Evolutionary conservation across 2,329 filamentous ascomycete genomes (phyloP).

Genomic region (Incumbomyces lentus): DNA sequence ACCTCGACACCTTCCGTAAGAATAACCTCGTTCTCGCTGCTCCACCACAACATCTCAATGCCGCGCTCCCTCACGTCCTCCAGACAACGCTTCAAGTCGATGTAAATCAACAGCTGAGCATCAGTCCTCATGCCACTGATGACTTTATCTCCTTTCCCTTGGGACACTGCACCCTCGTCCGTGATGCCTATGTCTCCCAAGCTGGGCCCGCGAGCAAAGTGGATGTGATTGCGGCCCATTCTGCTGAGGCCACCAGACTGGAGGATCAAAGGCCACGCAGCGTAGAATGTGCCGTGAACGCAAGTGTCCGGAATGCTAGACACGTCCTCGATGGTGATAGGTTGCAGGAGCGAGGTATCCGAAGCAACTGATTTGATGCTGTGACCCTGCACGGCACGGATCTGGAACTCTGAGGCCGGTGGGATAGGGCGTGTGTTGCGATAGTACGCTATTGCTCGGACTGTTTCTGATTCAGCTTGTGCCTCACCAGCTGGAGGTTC

Average conservation of each 20-base stretch:
- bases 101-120: slow-evolving; percentile 66
- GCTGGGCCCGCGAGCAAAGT: slow-evolving; percentile 70
- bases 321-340: slow-evolving; percentile 48
- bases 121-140: slow-evolving; percentile 72
- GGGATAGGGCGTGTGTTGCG: slow-evolving; percentile 21
- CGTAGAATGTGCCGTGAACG: slow-evolving; percentile 82
- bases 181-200: slow-evolving; percentile 25
- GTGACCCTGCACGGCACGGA: slow-evolving; percentile 94
- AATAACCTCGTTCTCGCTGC: slow-evolving; percentile 68
- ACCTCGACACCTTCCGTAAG: slow-evolving; percentile 44
- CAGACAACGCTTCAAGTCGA: slow-evolving; percentile 61
- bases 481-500: slow-evolving; percentile 10
- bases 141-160: slow-evolving; percentile 32
- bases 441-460: slow-evolving; percentile 25
- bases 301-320: slow-evolving; percentile 50
- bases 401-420: slow-evolving; percentile 58
- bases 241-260: slow-evolving; percentile 64
- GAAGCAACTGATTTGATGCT: slow-evolving; percentile 63
- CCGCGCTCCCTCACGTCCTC: slow-evolving; percentile 26
- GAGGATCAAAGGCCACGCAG: slow-evolving; percentile 65
- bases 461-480: slow-evolving; percentile 26
- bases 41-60: slow-evolving; percentile 60
- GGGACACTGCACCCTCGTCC: slow-evolving; percentile 12
- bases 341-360: slow-evolving; percentile 55
- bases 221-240: slow-evolving; percentile 82